Percentiles rank a stretch among this genome's conserved stretches.
Evolutionary conservation across 305 asterid genomes (phyloP).

Genomic region (Coffea humblotiana): DNA sequence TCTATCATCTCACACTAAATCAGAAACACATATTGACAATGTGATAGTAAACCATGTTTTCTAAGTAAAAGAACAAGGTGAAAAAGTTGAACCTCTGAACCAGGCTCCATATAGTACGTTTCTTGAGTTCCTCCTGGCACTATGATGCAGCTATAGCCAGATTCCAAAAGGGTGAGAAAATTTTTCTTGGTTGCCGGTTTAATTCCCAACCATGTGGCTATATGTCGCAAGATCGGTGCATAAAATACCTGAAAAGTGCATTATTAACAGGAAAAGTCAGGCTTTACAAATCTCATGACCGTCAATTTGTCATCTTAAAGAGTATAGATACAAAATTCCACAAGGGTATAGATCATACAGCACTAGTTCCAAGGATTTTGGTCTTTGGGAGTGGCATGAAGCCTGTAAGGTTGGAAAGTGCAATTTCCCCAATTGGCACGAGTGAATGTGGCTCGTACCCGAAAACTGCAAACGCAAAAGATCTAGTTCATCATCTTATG

Average conservation of each 20-base stretch:
- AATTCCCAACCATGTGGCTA: constrained; percentile 97
- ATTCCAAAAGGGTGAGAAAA: constrained; percentile 58
- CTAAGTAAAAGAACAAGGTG: constrained; percentile 3
- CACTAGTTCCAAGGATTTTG: constrained; percentile 89
- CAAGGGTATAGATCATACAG: constrained; percentile 52
- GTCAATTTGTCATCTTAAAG: too few relatives aligned
- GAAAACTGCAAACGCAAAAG: constrained; percentile 54
- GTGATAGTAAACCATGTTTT: too few relatives aligned
- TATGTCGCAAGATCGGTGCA: constrained; percentile 87
- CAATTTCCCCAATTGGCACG: constrained; percentile 87
- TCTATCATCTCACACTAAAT: not conserved
- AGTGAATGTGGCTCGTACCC: constrained; percentile 98
- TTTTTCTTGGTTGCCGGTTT: constrained; percentile 73
- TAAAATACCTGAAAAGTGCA: constrained; percentile 66
- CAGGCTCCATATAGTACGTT: constrained; percentile 77
- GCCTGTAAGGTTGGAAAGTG: constrained; percentile 79
- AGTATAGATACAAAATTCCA: not conserved
- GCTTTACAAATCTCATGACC: not conserved
- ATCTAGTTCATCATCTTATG: not conserved
- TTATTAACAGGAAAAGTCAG: constrained; percentile 8
- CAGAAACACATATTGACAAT: not conserved
- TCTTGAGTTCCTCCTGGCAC: constrained; percentile 98
- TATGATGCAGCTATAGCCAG: constrained; percentile 85
- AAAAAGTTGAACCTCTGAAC: constrained; percentile 64
- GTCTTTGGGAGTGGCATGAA: constrained; percentile 78